Evolutionary conservation across 2,329 filamentous ascomycete genomes (phyloP).

Genomic region (Colletotrichum gloeosporioides): DNA sequence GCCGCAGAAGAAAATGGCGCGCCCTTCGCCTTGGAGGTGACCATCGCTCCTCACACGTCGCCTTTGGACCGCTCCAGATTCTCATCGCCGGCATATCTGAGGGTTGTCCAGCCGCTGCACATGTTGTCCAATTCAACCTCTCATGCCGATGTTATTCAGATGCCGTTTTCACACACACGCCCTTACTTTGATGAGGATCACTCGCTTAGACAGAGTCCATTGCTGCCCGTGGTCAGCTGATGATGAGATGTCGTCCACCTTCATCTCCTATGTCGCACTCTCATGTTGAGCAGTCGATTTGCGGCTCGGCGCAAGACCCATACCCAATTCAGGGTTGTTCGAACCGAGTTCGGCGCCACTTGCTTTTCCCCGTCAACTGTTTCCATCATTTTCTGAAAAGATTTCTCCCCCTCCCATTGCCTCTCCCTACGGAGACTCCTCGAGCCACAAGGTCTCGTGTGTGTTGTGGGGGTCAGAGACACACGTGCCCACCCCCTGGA

Average conservation of each 20-base stretch:
- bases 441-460: not conserved
- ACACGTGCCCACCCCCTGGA: slow-evolving; percentile 1
- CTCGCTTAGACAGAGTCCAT: not conserved
- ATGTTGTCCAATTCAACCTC: not conserved
- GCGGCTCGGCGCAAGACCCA: slow-evolving; percentile 6
- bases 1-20: not conserved
- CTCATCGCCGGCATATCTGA: not conserved
- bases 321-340: not conserved
- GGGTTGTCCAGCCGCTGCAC: not conserved
- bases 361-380: not conserved
- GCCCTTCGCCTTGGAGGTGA: not conserved
- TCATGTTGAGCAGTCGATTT: not conserved
- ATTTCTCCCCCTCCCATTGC: not conserved
- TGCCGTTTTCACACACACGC: not conserved
- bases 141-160: not conserved
- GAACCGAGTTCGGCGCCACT: not conserved
- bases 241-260: not conserved
- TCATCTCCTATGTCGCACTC: slow-evolving; percentile 3
- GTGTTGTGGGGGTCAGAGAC: not conserved
- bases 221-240: not conserved
- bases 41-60: not conserved
- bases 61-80: slow-evolving; percentile 9
- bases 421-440: not conserved
- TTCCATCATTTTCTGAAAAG: not conserved
- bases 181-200: not conserved